Evolutionary conservation across 371 early-diverging fungal genomes (phyloP).

Genomic region (Thermomucor indicae-seudaticae): DNA sequence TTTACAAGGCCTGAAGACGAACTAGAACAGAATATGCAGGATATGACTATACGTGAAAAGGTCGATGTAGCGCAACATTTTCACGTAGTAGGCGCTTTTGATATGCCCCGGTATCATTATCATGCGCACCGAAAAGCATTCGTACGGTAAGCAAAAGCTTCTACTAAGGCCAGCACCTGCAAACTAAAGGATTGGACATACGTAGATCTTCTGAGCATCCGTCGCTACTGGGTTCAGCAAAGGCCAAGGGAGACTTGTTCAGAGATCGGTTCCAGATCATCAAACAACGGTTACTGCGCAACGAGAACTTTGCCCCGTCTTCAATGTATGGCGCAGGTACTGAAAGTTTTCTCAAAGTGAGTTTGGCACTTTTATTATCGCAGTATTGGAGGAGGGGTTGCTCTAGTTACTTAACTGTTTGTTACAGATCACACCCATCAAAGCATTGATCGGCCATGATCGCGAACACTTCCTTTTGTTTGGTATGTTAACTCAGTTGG

Average conservation of each 20-base stretch:
- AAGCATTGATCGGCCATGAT: constrained; percentile 75
- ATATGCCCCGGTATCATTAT: constrained; percentile 67
- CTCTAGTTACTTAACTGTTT: neutral
- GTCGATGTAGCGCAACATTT: constrained; percentile 60
- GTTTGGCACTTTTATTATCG: too few species aligned
- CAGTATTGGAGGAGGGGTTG: too few species aligned
- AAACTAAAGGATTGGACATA: neutral
- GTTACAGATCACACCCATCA: constrained; percentile 84
- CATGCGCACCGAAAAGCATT: constrained; percentile 64
- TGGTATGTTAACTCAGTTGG: constrained; percentile 85
- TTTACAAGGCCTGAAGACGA: constrained; percentile 17
- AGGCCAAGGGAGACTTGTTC: constrained; percentile 63
- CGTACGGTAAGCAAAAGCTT: constrained; percentile 23
- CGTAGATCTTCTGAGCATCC: constrained; percentile 17
- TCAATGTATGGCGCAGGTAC: constrained; percentile 41
- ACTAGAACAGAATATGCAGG: constrained; percentile 24
- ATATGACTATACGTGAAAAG: constrained; percentile 31
- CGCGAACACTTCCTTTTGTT: constrained; percentile 71
- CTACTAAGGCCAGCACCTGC: neutral
- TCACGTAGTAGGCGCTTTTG: constrained; percentile 71
- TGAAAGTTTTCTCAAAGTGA: constrained; percentile 33
- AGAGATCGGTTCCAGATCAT: constrained; percentile 75
- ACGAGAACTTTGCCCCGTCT: constrained; percentile 73
- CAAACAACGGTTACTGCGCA: constrained; percentile 75
- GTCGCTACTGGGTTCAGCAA: constrained; percentile 55